phyloP scores from a whole-genome alignment of 306 rosid genomes.

The Astragalus glycyphyllos region DNA sequence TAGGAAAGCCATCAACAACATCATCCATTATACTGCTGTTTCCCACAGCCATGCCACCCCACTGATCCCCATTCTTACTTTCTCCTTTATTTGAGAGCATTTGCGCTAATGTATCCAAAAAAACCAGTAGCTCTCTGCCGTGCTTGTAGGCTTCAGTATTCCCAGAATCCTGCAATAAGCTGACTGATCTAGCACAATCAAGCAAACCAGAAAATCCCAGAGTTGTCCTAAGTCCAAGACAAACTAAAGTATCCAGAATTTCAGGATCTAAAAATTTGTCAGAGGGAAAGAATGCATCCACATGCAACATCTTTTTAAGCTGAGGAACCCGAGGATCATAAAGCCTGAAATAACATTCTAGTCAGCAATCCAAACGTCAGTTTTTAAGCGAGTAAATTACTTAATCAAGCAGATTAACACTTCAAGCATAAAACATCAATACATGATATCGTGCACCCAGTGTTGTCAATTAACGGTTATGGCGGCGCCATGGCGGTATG shows the following conservation, averaged over 20 bases:
- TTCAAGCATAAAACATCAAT: conserved; percentile 32
- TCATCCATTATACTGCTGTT: conserved; percentile 40
- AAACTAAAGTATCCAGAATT: conserved; percentile 74
- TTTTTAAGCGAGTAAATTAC: conserved; percentile 25
- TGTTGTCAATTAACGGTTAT: too few species aligned
- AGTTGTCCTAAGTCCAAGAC: conserved; percentile 83
- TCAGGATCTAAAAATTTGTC: conserved; percentile 69
- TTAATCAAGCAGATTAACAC: conserved; percentile 29
- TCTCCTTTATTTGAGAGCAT: conserved; percentile 62
- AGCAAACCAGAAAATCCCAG: conserved; percentile 88
- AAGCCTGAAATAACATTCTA: conserved; percentile 71
- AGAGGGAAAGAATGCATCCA: conserved; percentile 79
- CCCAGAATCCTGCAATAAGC: conserved; percentile 65
- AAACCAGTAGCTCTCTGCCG: conserved; percentile 65
- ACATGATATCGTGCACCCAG: conserved; percentile 31
- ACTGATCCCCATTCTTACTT: conserved; percentile 52
- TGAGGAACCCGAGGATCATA: conserved; percentile 91
- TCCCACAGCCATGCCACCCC: conserved; percentile 40
- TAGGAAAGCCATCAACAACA: conserved; percentile 47
- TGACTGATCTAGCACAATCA: conserved; percentile 91
- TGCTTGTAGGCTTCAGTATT: conserved; percentile 58
- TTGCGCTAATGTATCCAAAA: conserved; percentile 64
- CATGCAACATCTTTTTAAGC: conserved; percentile 69
- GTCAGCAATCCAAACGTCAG: conserved; percentile 37
- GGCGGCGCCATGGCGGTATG: too few species aligned